phyloP scores from a whole-genome alignment of 257 asterid genomes.

The Paraleonurus japonicus region DNA sequence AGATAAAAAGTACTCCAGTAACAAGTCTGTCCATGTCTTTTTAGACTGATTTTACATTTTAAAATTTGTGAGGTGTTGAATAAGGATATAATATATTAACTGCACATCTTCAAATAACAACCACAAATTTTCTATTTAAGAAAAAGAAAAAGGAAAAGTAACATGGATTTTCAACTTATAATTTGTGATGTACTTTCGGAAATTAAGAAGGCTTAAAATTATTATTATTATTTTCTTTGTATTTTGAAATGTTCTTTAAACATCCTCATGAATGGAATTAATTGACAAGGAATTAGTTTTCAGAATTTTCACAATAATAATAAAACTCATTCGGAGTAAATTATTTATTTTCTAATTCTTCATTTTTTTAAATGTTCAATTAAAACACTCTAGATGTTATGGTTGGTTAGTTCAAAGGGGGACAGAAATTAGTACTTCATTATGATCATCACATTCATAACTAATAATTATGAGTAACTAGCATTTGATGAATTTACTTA shows the following conservation, averaged over 20 bases:
- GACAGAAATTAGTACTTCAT: not conserved
- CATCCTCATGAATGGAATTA: constrained; percentile 12
- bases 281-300: not conserved
- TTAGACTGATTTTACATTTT: too few relatives aligned
- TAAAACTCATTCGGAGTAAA: not conserved
- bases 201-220: too few relatives aligned
- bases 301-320: not conserved
- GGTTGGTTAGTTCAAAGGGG: constrained; percentile 13
- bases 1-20: too few relatives aligned
- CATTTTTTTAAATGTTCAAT: not conserved
- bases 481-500: constrained; percentile 10
- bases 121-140: too few relatives aligned
- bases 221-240: too few relatives aligned
- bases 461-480: constrained; percentile 19
- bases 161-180: too few relatives aligned
- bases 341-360: not conserved
- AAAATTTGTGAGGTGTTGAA: too few relatives aligned
- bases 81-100: too few relatives aligned
- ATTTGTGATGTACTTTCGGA: too few relatives aligned
- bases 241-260: not conserved
- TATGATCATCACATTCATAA: constrained; percentile 14
- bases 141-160: too few relatives aligned
- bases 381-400: not conserved
- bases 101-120: not conserved
- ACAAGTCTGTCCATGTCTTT: too few relatives aligned